These are phyloP conservation scores for Physocladia obscura DNA, from an alignment of 192 early-diverging fungal genomes.

Conservation along the genomic window DNA sequence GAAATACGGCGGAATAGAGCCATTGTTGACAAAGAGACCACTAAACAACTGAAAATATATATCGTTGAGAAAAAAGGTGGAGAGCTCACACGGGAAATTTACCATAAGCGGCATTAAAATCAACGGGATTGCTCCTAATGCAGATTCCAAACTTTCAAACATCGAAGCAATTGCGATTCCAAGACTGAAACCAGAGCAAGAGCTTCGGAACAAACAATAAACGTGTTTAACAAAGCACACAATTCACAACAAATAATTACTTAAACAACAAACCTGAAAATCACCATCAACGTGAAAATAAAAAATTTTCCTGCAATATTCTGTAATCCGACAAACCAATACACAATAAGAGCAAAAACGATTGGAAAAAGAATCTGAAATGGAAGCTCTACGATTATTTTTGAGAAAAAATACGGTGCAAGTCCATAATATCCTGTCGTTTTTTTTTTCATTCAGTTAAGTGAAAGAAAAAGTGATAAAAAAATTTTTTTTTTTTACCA, in stretches of 20 bases:
- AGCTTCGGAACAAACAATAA: not conserved
- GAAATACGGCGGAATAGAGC: constrained; percentile 55
- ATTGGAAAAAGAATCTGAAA: constrained; percentile 50
- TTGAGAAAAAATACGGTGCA: constrained; percentile 56
- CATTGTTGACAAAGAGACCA: constrained; percentile 62
- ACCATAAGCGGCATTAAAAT: constrained; percentile 57
- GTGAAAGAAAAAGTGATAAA: not conserved
- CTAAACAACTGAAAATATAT: constrained; percentile 27
- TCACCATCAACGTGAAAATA: constrained; percentile 25
- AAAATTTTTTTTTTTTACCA: not conserved
- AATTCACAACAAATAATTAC: too few species aligned
- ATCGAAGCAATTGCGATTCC: constrained; percentile 52
- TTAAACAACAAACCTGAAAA: not conserved
- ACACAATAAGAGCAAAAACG: constrained; percentile 44
- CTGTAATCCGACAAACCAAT: constrained; percentile 62
- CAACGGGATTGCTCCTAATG: constrained; percentile 45
- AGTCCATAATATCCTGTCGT: constrained; percentile 53
- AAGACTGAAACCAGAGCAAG: constrained; percentile 50
- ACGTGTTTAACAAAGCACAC: constrained; percentile 1
- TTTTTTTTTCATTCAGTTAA: too few species aligned
- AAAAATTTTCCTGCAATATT: constrained; percentile 41
- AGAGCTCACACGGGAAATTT: not conserved
- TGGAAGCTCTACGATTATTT: constrained; percentile 60
- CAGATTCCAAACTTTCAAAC: constrained; percentile 43
- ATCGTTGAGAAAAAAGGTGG: not conserved